A percentile compares a stretch with the other conserved stretches of the same genome.
These are phyloP conservation scores for Coccinonectria pachysandricola DNA, from an alignment of 2,329 filamentous ascomycete genomes.

Conservation along the genomic window DNA sequence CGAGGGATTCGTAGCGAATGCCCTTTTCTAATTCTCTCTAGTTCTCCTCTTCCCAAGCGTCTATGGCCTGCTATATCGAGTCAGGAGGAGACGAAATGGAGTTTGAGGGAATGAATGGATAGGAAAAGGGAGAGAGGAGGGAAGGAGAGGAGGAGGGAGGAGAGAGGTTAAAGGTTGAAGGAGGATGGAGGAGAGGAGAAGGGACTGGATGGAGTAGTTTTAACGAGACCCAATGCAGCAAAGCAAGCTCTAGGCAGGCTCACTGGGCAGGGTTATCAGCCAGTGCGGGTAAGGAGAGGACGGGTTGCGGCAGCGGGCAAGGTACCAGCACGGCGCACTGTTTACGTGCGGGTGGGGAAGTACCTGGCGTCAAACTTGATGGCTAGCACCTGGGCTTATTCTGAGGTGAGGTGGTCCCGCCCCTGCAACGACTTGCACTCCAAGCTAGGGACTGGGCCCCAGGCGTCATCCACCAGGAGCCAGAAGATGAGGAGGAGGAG, in stretches of 20 bases:
- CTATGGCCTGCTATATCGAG: slow-evolving; percentile 27
- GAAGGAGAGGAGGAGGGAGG: slow-evolving; percentile 30
- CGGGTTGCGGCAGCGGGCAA: not conserved
- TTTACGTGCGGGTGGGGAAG: not conserved
- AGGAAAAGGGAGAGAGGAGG: slow-evolving; percentile 30
- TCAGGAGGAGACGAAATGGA: slow-evolving; percentile 39
- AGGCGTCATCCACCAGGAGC: not conserved
- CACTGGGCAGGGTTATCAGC: no score
- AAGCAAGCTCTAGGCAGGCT: no score
- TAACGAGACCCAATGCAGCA: no score
- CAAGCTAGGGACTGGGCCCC: not conserved
- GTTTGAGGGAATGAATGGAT: slow-evolving; percentile 45
- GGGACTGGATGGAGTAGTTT: slow-evolving; percentile 41
- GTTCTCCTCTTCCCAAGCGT: slow-evolving; percentile 27
- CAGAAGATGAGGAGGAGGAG: not conserved
- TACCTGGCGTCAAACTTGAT: not conserved
- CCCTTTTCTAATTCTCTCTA: slow-evolving; percentile 14
- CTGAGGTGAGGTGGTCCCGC: no score
- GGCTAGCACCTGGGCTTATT: not conserved
- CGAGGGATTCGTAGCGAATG: slow-evolving; percentile 13
- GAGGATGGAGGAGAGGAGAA: slow-evolving; percentile 43
- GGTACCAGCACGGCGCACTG: no score
- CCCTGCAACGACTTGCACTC: no score
- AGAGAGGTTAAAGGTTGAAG: slow-evolving; percentile 38
- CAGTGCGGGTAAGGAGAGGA: not conserved